phyloP scores from a whole-genome alignment of 352 stramenopile species.

The Globisporangium takayamanum region DNA sequence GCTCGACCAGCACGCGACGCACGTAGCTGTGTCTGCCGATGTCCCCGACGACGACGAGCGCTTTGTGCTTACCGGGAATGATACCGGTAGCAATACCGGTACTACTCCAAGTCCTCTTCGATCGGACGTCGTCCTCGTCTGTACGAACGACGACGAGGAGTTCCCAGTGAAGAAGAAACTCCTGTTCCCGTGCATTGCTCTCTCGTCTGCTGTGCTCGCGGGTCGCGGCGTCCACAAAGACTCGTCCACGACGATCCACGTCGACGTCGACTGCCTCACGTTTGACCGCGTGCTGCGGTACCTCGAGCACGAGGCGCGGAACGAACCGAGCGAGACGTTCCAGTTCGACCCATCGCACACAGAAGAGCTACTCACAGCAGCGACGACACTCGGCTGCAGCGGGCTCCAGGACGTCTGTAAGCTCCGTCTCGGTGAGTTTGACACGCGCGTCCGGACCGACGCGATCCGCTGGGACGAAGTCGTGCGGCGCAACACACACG shows the following conservation, averaged over 20 bases:
- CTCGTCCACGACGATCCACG: constrained; percentile 45
- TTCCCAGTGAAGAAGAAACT: constrained; percentile 87
- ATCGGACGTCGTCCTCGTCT: constrained; percentile 70
- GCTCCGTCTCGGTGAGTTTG: constrained; percentile 67
- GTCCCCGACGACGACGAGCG: constrained; percentile 16
- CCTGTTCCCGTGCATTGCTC: constrained; percentile 84
- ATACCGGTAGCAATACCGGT: constrained; percentile 7
- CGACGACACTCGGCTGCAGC: constrained; percentile 61
- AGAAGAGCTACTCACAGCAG: constrained; percentile 61
- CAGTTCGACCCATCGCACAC: constrained; percentile 78
- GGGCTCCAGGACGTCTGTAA: constrained; percentile 74
- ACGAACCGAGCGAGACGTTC: constrained; percentile 49
- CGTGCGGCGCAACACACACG: constrained; percentile 54
- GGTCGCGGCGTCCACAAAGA: constrained; percentile 71
- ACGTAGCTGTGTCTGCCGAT: constrained; percentile 58
- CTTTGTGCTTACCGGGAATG: constrained; percentile 26
- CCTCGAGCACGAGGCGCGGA: constrained; percentile 73
- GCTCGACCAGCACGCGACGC: constrained; percentile 46
- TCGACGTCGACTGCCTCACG: constrained; percentile 83
- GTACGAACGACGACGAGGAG: constrained; percentile 81
- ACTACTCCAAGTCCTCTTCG: constrained; percentile 26
- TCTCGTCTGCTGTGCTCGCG: constrained; percentile 76
- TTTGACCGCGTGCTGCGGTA: constrained; percentile 88
- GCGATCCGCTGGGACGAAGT: constrained; percentile 81
- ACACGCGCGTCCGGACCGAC: constrained; percentile 74